Conservation (phyloP, 192 early-diverging fungal species). For the Linnemannia exigua region DNA sequence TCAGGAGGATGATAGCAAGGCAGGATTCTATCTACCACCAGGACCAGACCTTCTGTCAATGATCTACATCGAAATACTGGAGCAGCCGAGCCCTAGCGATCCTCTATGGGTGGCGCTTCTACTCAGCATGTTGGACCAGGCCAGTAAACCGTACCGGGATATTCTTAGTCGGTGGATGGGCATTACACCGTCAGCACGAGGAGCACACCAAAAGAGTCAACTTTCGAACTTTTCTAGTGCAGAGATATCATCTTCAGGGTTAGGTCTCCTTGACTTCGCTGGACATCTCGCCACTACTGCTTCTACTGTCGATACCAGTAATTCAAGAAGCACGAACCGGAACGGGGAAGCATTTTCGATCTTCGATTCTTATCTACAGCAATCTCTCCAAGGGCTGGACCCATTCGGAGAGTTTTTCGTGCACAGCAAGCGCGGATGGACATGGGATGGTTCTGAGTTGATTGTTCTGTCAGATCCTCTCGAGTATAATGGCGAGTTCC, state of each 20-base stretch:
- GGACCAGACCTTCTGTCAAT: conserved; percentile 55
- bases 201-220: not conserved
- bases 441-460: conserved; percentile 30
- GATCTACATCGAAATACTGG: conserved; percentile 39
- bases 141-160: conserved; percentile 56
- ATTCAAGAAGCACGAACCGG: not conserved
- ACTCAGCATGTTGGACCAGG: conserved; percentile 41
- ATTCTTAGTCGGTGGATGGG: conserved; percentile 62
- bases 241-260: not conserved
- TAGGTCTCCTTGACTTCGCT: not conserved
- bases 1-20: not conserved
- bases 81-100: conserved; percentile 31
- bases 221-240: not conserved
- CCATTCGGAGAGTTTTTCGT: conserved; percentile 61
- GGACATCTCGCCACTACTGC: not conserved
- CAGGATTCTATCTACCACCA: conserved; percentile 51
- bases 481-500: conserved; percentile 20
- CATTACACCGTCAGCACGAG: conserved; percentile 17
- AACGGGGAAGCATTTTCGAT: conserved; percentile 18
- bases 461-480: conserved; percentile 39
- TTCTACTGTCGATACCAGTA: not conserved
- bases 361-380: conserved; percentile 38
- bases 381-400: conserved; percentile 44
- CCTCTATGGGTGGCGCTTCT: conserved; percentile 36
- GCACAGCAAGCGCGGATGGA: conserved; percentile 30